Conservation (phyloP, 768 basidiomycete species). For the Lentinula lateritia region DNA sequence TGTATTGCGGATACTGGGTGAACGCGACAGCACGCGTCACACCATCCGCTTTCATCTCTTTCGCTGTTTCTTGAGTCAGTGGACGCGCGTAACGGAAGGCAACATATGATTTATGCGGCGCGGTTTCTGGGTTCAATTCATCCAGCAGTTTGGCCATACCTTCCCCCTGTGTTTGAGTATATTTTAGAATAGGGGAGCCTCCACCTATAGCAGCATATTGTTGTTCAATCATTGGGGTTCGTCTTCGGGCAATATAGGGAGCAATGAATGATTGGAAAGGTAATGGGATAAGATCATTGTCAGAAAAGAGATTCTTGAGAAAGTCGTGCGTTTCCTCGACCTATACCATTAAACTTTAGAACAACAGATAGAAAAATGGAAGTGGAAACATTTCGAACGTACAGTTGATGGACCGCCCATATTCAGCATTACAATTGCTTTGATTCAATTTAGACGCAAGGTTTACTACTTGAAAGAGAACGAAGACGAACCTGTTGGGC, state of each 20-base stretch:
- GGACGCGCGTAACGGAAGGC: slow-evolving; percentile 94
- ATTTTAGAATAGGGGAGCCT: slow-evolving; percentile 90
- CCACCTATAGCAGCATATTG: slow-evolving; percentile 96
- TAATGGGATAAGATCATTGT: slow-evolving; percentile 90
- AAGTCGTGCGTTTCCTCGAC: slow-evolving; percentile 91
- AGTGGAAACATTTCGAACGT: slow-evolving; percentile 18
- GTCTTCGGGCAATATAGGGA: slow-evolving; percentile 80
- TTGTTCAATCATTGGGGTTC: slow-evolving; percentile 89
- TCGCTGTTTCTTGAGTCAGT: slow-evolving; percentile 76
- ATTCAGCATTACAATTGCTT: slow-evolving; percentile 93
- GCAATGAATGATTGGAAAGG: slow-evolving; percentile 89
- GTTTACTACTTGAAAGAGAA: slow-evolving; percentile 10
- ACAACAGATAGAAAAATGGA: not conserved
- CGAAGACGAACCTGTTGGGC: slow-evolving; percentile 53
- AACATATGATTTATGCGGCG: slow-evolving; percentile 94
- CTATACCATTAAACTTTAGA: slow-evolving; percentile 33
- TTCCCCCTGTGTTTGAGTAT: slow-evolving; percentile 84
- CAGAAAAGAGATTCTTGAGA: slow-evolving; percentile 86
- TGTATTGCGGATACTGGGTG: slow-evolving; percentile 98
- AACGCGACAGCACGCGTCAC: slow-evolving; percentile 92
- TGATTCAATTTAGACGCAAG: slow-evolving; percentile 2
- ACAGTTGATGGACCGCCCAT: slow-evolving; percentile 98
- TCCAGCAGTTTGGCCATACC: slow-evolving; percentile 89
- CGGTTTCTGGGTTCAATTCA: slow-evolving; percentile 88
- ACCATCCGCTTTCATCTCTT: slow-evolving; percentile 84